These are phyloP conservation scores for Priceomyces fermenticarens DNA, from an alignment of 805 yeast genomes.

Conservation along the genomic window DNA sequence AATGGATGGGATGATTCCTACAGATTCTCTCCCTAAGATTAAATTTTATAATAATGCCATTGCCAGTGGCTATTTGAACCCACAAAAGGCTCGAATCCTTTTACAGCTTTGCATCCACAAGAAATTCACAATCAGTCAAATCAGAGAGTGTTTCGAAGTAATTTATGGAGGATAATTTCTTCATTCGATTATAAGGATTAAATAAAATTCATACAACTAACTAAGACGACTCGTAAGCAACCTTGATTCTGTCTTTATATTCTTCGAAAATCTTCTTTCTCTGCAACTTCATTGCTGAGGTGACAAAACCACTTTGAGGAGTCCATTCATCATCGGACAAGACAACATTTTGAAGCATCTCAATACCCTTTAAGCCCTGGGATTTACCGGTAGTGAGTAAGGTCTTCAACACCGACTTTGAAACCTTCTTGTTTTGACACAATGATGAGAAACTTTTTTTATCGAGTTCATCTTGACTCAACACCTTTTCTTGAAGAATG, in stretches of 20 bases:
- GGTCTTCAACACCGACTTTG: conserved; percentile 51
- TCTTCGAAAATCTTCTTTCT: conserved; percentile 81
- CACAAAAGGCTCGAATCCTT: conserved; percentile 60
- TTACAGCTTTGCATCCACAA: conserved; percentile 54
- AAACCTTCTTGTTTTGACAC: conserved; percentile 56
- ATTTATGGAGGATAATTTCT: conserved; percentile 57
- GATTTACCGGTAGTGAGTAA: conserved; percentile 72
- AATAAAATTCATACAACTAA: neutral
- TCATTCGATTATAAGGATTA: neutral
- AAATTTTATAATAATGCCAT: conserved; percentile 36
- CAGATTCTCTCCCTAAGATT: conserved; percentile 37
- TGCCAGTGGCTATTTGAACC: conserved; percentile 65
- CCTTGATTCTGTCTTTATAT: conserved; percentile 65
- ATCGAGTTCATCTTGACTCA: conserved; percentile 47
- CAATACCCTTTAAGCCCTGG: conserved; percentile 84
- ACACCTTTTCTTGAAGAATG: conserved; percentile 49
- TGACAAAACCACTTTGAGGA: conserved; percentile 89
- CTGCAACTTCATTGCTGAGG: conserved; percentile 95
- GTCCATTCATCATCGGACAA: conserved; percentile 94
- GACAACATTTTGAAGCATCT: conserved; percentile 74
- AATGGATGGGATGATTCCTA: conserved; percentile 70
- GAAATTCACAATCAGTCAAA: conserved; percentile 34
- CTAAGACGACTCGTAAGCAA: conserved; percentile 43
- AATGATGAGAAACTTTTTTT: conserved; percentile 46
- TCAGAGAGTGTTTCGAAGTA: conserved; percentile 44